Base-by-base conservation (phyloP, 2,329 filamentous ascomycete species). In the Aspergillus awamori region DNA sequence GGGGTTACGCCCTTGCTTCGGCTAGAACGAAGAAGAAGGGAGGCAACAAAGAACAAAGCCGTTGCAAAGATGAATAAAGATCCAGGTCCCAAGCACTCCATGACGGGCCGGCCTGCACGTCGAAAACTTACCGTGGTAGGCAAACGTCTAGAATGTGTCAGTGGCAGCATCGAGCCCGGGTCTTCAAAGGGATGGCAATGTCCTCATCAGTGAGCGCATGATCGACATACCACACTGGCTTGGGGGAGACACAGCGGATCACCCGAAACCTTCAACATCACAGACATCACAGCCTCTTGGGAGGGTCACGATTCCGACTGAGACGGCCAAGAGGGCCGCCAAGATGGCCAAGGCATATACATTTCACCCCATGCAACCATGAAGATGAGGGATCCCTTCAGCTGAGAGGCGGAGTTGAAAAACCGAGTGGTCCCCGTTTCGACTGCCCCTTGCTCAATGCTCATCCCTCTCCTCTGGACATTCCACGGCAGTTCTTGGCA, bases 401-500 rank as follows among this genome's bases (percentile, higher is more conserved):
- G 38, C n/a, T 8, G 53, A 43, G 53, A 41, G 38, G 36, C n/a
- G 24, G 38, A 28, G n/a, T 47, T 47, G 53, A 56, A 56, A 47
- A 56, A 45, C 53, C 41, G 24, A 56, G 53, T 33, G 7, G 26
- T 11, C 41, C 51, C 51, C 61, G 39, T 45, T 58, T 51, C 58
- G 49, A 48, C 51, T 22, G 53, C 59, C 65, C 65, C 63, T 67
- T 67, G 56, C 65, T 63, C 60, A 30, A 28, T 33, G 20, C 41
- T 45, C 41, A 24, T 41, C 62, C 47, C 33, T 39, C 56, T 43
- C 38, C 43, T 65, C 45, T 51, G 51, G 48, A 45, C 65, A 67
- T 67, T 65, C 67, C 65, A 67, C 65, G 58, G 24, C 67, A 66
- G 62, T 58, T 53, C 67, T 69, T 69, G 67, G 67, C 67, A 67